A percentile compares a stretch with the other conserved stretches of the same genome.
Evolutionary conservation across 78 protist genomes (phyloP).

Genomic region (Emiliania huxleyi): DNA sequence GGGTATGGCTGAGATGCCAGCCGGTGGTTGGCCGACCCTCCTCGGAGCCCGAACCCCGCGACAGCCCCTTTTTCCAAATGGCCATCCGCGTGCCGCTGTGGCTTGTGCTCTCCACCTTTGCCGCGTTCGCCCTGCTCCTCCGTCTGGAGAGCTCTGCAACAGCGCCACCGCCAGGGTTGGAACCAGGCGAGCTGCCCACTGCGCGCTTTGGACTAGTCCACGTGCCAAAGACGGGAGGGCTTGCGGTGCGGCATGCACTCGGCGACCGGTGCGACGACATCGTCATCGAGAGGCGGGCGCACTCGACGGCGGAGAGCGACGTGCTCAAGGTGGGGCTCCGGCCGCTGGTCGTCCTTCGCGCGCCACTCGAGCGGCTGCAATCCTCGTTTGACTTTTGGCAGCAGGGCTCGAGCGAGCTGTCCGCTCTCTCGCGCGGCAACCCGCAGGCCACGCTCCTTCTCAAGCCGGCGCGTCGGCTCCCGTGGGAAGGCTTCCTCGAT

Average conservation of each 20-base stretch:
- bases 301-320: not conserved
- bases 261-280: not conserved
- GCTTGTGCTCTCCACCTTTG: too few species aligned
- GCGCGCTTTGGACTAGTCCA: not conserved
- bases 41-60: too few species aligned
- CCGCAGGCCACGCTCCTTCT: not conserved
- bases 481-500: not conserved
- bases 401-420: not conserved
- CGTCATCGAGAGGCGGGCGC: not conserved
- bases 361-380: not conserved
- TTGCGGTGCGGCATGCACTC: not conserved
- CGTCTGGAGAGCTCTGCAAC: too few species aligned
- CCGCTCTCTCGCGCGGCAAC: not conserved
- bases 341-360: not conserved
- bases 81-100: too few species aligned
- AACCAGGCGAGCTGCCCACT: too few species aligned
- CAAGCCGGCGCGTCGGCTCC: not conserved
- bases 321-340: not conserved
- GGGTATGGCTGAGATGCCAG: too few species aligned
- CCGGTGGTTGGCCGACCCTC: too few species aligned
- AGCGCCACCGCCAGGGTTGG: too few species aligned
- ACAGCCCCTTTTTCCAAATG: too few species aligned
- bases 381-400: not conserved
- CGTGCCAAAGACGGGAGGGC: not conserved
- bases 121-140: too few species aligned